phyloP scores from a whole-genome alignment of 2,329 filamentous ascomycete genomes.

The Torrubiellomyces zombiae region DNA sequence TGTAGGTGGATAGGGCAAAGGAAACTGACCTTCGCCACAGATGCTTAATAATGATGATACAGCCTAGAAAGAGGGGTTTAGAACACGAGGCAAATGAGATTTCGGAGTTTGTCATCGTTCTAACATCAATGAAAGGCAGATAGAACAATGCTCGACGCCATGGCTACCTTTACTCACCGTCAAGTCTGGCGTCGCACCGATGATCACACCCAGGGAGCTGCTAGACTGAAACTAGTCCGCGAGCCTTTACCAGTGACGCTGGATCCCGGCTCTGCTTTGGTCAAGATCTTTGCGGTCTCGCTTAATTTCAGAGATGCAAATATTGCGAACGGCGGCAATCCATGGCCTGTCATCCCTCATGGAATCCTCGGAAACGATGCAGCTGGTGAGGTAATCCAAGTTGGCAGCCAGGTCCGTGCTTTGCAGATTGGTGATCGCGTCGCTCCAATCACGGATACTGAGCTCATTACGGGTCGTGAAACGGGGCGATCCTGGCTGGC shows the following conservation, averaged over 20 bases:
- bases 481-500: conserved; percentile 22
- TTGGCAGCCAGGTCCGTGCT: conserved; percentile 17
- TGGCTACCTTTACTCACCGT: too few relatives aligned
- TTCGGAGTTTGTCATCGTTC: too few relatives aligned
- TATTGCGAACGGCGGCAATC: conserved; percentile 21
- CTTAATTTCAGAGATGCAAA: conserved; percentile 20
- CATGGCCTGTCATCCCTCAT: conserved; percentile 20
- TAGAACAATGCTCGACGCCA: too few relatives aligned
- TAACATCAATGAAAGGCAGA: too few relatives aligned
- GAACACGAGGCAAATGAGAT: too few relatives aligned
- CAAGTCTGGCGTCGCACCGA: conserved; percentile 13
- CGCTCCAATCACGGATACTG: conserved; percentile 20
- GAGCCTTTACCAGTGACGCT: conserved; percentile 16
- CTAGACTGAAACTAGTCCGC: conserved; percentile 16
- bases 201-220: conserved; percentile 11
- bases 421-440: conserved; percentile 19
- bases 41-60: too few relatives aligned
- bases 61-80: too few relatives aligned
- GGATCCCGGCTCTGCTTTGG: conserved; percentile 6
- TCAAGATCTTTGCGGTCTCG: conserved; percentile 16
- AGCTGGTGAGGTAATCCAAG: conserved; percentile 20
- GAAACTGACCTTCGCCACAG: too few relatives aligned
- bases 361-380: conserved; percentile 21
- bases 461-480: conserved; percentile 21
- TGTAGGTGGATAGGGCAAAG: too few relatives aligned